Base-by-base conservation (phyloP, 768 basidiomycete species). In the Termitomyces bulborhizus region DNA sequence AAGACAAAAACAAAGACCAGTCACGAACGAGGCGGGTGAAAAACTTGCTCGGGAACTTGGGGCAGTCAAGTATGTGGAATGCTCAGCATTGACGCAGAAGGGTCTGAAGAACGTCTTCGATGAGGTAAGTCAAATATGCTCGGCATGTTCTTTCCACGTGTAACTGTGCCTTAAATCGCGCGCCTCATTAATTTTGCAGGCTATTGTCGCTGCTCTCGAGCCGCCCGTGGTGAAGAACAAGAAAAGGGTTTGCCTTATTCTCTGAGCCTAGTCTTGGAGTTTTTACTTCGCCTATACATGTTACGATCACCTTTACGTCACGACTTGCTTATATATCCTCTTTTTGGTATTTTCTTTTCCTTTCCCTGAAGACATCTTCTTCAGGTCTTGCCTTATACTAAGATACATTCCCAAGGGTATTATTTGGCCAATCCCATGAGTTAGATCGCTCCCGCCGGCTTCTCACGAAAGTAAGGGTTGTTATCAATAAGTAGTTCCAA, bases 21-120 rank as follows among this genome's bases (percentile, higher is more conserved):
- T 99, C 56, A 79, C 84, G 54, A 76, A 77, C 56, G 96, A 97
- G 65, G 84, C 88, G 66, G 97, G 96, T 56, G 94, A 98, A 71
- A 76, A 91, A 66, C 86, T 99, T 65, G 95, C 97, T n/a, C 78
- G 92, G 72, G 97, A 99, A 65, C 79, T 99, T 39, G 97, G 97
- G 32, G 96, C 96, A 29, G 95, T 98, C 73, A 99, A 98, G 73
- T 99, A 97, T 68, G 95, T 98, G 49, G 97, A 99, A 74, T 99
- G 97, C 74, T 98, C 95, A 53, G 97, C 97, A 51, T 74, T 99
- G 79, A 99, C 96, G 63, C 97, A 99, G 81, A 93, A 94, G 81
- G 97, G 97, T 29, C 73, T 99, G 72, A 99, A 99, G 89, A 98
- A 98, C 71, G 97, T 99, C 59, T 99, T 99, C 69, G 97, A 99